These are phyloP conservation scores for Vanrija humicola DNA, from an alignment of 1,284 basidiomycete species.

Conservation along the genomic window DNA sequence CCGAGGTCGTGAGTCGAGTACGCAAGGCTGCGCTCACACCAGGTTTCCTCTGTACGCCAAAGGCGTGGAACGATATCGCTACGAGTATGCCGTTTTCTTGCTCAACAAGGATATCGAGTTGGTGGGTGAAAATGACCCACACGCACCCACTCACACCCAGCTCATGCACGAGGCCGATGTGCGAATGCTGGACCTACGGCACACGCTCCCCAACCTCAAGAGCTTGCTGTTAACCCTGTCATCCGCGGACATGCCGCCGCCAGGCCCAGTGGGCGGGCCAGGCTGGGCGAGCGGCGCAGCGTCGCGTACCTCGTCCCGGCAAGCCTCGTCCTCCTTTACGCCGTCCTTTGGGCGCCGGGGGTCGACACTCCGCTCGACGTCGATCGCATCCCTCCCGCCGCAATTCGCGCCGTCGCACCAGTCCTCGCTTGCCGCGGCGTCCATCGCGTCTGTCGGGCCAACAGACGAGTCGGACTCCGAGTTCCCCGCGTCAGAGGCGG, in stretches of 20 bases:
- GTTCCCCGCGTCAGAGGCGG: neutral
- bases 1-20: conserved; percentile 61
- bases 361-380: neutral
- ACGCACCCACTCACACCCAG: conserved; percentile 49
- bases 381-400: neutral
- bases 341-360: no score
- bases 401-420: neutral
- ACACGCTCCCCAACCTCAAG: conserved; percentile 94
- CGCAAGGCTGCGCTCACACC: conserved; percentile 50
- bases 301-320: conserved; percentile 9
- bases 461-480: neutral
- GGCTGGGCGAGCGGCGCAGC: conserved; percentile 16
- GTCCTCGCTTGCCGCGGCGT: neutral
- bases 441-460: neutral
- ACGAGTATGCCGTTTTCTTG: conserved; percentile 95
- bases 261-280: conserved; percentile 14
- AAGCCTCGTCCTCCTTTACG: neutral
- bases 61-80: conserved; percentile 92
- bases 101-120: conserved; percentile 97
- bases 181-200: conserved; percentile 83
- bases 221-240: conserved; percentile 79
- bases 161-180: conserved; percentile 85
- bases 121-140: conserved; percentile 53
- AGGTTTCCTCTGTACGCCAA: conserved; percentile 83
- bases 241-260: conserved; percentile 28